A percentile compares a stretch with the other conserved stretches of the same genome.
These are phyloP conservation scores for Kregervanrija fluxuum DNA, from an alignment of 805 yeast species.

Conservation along the genomic window DNA sequence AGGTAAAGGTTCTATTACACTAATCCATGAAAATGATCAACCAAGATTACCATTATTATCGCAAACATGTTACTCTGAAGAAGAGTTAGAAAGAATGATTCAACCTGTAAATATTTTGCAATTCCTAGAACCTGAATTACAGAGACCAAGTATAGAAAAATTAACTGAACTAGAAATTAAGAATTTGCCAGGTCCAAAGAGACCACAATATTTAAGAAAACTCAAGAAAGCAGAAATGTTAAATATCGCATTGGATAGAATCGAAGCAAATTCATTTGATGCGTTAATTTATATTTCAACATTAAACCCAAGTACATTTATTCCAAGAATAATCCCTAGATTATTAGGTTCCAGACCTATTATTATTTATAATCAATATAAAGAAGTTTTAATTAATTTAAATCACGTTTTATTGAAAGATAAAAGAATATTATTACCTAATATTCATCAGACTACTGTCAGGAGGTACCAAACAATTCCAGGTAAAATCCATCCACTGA, in stretches of 20 bases:
- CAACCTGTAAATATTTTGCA: constrained; percentile 67
- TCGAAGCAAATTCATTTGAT: constrained; percentile 54
- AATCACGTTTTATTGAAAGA: constrained; percentile 64
- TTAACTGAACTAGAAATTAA: constrained; percentile 46
- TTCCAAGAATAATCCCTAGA: constrained; percentile 54
- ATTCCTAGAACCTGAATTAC: constrained; percentile 68
- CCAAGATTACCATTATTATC: constrained; percentile 69
- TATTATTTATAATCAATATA: constrained; percentile 73
- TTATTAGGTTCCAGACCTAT: constrained; percentile 84
- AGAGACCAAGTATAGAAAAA: constrained; percentile 35
- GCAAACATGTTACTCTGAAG: constrained; percentile 56
- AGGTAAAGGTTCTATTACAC: constrained; percentile 61
- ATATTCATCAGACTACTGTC: constrained; percentile 73
- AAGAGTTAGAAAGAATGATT: constrained; percentile 40
- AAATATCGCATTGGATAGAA: constrained; percentile 42
- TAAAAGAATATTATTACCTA: constrained; percentile 70
- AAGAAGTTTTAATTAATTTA: constrained; percentile 70
- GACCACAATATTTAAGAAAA: constrained; percentile 62
- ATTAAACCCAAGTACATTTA: constrained; percentile 55
- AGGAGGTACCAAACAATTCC: constrained; percentile 88
- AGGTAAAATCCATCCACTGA: constrained; percentile 89
- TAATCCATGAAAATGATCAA: constrained; percentile 90
- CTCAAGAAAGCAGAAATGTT: constrained; percentile 47
- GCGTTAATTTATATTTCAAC: constrained; percentile 71
- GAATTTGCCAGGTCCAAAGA: constrained; percentile 50